A percentile compares a stretch with the other conserved stretches of the same genome.
These are phyloP conservation scores for Saksenaea vasiformis DNA, from an alignment of 371 early-diverging fungal genomes.

Conservation along the genomic window DNA sequence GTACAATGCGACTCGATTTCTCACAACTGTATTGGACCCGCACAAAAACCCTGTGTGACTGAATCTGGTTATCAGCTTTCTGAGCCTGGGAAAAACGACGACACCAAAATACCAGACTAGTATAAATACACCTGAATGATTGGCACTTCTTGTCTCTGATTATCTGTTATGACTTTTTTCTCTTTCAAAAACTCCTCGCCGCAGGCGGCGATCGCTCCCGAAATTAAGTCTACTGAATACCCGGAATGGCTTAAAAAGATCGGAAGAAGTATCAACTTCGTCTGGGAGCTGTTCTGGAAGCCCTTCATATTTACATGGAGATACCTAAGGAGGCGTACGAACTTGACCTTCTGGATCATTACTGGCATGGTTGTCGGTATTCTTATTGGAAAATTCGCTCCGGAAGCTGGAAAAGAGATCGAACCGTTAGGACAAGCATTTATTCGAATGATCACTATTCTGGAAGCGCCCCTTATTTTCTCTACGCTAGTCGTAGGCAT, in stretches of 20 bases:
- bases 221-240: not conserved
- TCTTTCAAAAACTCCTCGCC: constrained; percentile 1
- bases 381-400: constrained; percentile 60
- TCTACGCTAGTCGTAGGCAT: constrained; percentile 75
- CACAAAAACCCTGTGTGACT: not conserved
- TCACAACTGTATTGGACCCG: not conserved
- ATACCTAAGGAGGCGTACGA: constrained; percentile 45
- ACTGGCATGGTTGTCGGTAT: constrained; percentile 63
- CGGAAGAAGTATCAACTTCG: not conserved
- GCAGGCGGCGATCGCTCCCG: not conserved
- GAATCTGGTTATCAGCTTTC: not conserved
- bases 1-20: not conserved
- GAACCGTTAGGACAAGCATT: constrained; percentile 59
- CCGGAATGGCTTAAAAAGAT: not conserved
- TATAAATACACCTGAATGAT: too few species aligned
- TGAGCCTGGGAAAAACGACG: not conserved
- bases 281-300: not conserved
- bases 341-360: constrained; percentile 65
- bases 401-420: constrained; percentile 44
- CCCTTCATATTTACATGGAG: constrained; percentile 12
- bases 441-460: constrained; percentile 70
- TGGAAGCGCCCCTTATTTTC: constrained; percentile 76
- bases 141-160: constrained; percentile 10
- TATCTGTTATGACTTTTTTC: constrained; percentile 9
- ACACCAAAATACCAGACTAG: too few species aligned